A percentile compares a stretch with the other conserved stretches of the same genome.
These are phyloP conservation scores for Sugiyamaella japonica DNA, from an alignment of 1,139 yeast species.

Conservation along the genomic window DNA sequence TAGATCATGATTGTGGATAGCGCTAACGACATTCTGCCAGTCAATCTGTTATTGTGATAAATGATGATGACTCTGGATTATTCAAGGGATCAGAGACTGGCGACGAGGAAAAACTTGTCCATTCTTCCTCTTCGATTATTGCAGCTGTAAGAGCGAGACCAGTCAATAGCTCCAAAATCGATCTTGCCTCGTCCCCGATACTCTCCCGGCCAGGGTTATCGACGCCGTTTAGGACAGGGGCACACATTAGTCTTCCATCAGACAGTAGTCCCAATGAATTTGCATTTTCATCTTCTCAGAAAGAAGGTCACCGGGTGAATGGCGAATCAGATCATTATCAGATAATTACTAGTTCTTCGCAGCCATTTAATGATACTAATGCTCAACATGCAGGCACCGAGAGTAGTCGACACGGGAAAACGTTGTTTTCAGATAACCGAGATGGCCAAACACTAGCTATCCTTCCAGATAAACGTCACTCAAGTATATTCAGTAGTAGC, in stretches of 20 bases:
- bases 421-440: neutral
- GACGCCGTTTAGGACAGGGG: neutral
- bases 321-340: neutral
- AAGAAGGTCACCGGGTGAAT: neutral
- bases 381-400: neutral
- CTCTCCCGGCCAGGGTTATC: neutral
- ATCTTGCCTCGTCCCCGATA: constrained; percentile 9
- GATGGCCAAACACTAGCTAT: neutral
- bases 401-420: constrained; percentile 6
- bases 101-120: neutral
- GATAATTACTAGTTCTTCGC: neutral
- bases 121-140: neutral
- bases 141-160: neutral
- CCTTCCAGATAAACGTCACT: neutral
- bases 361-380: neutral
- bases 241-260: neutral
- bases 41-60: constrained; percentile 5
- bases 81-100: neutral
- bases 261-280: constrained; percentile 3
- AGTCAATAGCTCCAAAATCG: neutral
- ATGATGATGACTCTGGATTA: constrained; percentile 3
- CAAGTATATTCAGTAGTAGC: constrained; percentile 2
- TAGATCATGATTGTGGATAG: neutral
- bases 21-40: neutral
- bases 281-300: constrained; percentile 10